phyloP scores from a whole-genome alignment of 768 basidiomycete genomes.

The Trichaptum fuscoviolaceum region DNA sequence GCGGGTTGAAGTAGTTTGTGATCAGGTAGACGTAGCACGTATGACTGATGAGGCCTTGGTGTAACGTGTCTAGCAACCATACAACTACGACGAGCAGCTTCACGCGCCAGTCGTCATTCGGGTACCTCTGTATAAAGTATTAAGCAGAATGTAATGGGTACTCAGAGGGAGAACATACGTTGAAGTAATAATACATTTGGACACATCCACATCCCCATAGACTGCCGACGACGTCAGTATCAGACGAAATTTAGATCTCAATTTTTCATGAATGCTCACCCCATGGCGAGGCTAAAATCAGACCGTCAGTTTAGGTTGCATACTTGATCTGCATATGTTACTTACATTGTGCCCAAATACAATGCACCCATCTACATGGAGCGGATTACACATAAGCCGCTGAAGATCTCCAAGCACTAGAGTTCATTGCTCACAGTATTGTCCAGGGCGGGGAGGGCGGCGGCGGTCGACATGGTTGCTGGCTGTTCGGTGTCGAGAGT shows the following conservation, averaged over 20 bases:
- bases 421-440: neutral
- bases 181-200: constrained; percentile 4
- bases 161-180: neutral
- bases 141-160: neutral
- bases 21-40: constrained; percentile 5
- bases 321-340: neutral
- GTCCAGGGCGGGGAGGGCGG: neutral
- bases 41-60: constrained; percentile 5
- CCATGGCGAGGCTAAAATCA: neutral
- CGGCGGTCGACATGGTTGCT: neutral
- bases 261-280: neutral
- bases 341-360: neutral
- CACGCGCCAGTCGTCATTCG: neutral
- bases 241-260: neutral
- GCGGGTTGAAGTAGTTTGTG: neutral
- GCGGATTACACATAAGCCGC: neutral
- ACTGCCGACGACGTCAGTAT: neutral
- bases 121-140: neutral
- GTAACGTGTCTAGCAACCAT: neutral
- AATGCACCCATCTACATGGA: neutral
- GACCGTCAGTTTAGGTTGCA: no score
- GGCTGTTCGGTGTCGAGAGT: neutral
- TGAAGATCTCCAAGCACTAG: neutral
- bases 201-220: constrained; percentile 1
- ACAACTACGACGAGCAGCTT: neutral